Evolutionary conservation across 257 asterid species (phyloP).

Genomic region (Nicotiana otophora): DNA sequence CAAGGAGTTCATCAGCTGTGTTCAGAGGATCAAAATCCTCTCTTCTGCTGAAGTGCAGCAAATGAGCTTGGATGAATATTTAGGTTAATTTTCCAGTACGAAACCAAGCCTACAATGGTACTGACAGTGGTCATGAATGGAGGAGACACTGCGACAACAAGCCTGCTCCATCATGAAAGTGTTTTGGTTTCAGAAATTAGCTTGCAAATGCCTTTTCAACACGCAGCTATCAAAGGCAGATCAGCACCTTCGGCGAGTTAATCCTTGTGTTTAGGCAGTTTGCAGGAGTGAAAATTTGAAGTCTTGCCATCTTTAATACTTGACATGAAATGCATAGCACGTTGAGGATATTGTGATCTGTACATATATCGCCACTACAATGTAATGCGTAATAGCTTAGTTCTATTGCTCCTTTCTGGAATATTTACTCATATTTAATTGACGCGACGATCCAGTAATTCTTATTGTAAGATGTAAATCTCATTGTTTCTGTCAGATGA

Average conservation of each 20-base stretch:
- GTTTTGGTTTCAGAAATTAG: not conserved
- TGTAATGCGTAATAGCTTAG: no score
- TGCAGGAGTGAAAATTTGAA: no score
- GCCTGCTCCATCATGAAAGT: conserved; percentile 55
- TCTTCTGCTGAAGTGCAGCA: conserved; percentile 88
- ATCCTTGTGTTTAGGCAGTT: no score
- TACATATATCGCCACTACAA: no score
- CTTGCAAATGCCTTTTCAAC: not conserved
- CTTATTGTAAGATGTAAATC: no score
- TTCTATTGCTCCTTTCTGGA: no score
- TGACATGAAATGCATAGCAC: no score
- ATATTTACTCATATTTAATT: no score
- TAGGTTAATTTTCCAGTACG: conserved; percentile 50
- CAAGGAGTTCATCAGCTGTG: conserved; percentile 94
- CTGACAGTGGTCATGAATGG: conserved; percentile 39
- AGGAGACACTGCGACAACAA: conserved; percentile 56
- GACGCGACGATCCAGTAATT: no score
- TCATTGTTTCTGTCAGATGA: no score
- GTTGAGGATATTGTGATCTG: no score
- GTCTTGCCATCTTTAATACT: no score
- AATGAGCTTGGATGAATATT: conserved; percentile 91
- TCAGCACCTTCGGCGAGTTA: not conserved
- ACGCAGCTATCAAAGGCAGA: not conserved
- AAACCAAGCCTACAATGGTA: conserved; percentile 44
- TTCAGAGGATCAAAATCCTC: conserved; percentile 80